phyloP scores from a whole-genome alignment of 202 grass and related monocot genomes.

The Setaria viridis region DNA sequence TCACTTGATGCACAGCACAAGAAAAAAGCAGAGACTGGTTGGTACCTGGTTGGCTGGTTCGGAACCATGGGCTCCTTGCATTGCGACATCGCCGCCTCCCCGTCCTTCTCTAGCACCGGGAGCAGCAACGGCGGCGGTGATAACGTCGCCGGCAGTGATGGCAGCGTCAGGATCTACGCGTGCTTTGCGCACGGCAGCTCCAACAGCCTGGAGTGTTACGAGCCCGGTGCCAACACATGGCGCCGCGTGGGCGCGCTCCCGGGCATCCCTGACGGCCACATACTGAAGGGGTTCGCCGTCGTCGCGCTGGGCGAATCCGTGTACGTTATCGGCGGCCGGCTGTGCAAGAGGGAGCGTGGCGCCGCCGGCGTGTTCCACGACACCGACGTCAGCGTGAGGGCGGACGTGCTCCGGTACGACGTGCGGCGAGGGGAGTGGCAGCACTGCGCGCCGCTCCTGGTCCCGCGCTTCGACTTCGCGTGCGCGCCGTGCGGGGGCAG shows the following conservation, averaged over 20 bases:
- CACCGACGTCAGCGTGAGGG: slow-evolving; percentile 55
- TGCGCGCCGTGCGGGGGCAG: slow-evolving; percentile 59
- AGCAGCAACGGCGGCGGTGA: slow-evolving; percentile 33
- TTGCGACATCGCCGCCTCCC: slow-evolving; percentile 40
- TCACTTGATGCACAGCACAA: slow-evolving; percentile 11
- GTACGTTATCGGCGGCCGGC: slow-evolving; percentile 62
- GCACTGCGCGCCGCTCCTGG: slow-evolving; percentile 49
- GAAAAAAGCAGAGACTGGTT: background rate
- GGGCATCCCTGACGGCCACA: slow-evolving; percentile 50
- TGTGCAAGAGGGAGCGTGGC: slow-evolving; percentile 47
- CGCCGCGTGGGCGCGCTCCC: slow-evolving; percentile 52
- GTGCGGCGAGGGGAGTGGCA: slow-evolving; percentile 57
- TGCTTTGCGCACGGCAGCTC: slow-evolving; percentile 43
- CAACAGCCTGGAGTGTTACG: slow-evolving; percentile 67
- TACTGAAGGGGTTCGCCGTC: slow-evolving; percentile 63
- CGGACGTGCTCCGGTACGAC: slow-evolving; percentile 60
- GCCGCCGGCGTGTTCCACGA: slow-evolving; percentile 18
- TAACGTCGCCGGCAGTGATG: background rate
- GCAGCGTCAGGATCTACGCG: slow-evolving; percentile 52
- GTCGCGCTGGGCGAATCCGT: slow-evolving; percentile 53
- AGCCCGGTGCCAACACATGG: slow-evolving; percentile 60
- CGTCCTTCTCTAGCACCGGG: slow-evolving; percentile 48
- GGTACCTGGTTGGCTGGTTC: background rate
- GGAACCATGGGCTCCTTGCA: slow-evolving; percentile 58
- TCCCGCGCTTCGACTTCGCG: slow-evolving; percentile 74